These are phyloP conservation scores for Umbelopsis isabellina DNA, from an alignment of 192 early-diverging fungal species.

Conservation along the genomic window DNA sequence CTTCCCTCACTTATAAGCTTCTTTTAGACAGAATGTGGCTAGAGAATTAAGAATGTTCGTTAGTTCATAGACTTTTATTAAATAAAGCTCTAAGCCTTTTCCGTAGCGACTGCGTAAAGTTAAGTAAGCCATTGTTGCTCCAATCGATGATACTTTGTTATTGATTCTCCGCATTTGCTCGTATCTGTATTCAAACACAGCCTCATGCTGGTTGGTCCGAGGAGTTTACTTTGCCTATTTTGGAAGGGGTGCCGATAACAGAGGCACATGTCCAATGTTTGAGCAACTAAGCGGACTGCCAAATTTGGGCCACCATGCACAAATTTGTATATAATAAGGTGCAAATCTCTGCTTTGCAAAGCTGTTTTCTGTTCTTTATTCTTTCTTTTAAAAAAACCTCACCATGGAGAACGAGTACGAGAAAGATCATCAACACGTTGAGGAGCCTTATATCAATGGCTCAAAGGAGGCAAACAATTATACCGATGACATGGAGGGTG, in stretches of 20 bases:
- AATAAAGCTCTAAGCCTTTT: too few species aligned
- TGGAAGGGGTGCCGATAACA: slow-evolving; percentile 16
- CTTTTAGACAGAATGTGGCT: too few species aligned
- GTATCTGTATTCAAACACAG: slow-evolving; percentile 11
- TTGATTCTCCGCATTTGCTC: slow-evolving; percentile 9
- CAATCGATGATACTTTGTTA: slow-evolving; percentile 3
- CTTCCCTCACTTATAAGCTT: too few species aligned
- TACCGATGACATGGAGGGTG: background rate
- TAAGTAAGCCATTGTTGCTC: slow-evolving; percentile 8
- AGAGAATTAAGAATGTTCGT: too few species aligned
- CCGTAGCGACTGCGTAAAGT: background rate
- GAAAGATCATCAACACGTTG: background rate
- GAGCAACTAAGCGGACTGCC: slow-evolving; percentile 5
- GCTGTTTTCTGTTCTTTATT: background rate
- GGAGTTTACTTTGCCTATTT: background rate
- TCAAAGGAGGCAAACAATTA: background rate
- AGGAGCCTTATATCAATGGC: too few species aligned
- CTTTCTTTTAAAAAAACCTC: background rate
- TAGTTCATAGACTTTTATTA: too few species aligned
- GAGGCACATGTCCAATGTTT: slow-evolving; percentile 23
- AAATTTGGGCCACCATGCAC: background rate
- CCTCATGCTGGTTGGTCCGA: slow-evolving; percentile 1
- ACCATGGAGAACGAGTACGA: slow-evolving; percentile 17
- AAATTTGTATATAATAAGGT: slow-evolving; percentile 2
- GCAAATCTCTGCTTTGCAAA: background rate